Evolutionary conservation across 352 stramenopile genomes (phyloP).

Genomic region (Sclerospora graminicola): DNA sequence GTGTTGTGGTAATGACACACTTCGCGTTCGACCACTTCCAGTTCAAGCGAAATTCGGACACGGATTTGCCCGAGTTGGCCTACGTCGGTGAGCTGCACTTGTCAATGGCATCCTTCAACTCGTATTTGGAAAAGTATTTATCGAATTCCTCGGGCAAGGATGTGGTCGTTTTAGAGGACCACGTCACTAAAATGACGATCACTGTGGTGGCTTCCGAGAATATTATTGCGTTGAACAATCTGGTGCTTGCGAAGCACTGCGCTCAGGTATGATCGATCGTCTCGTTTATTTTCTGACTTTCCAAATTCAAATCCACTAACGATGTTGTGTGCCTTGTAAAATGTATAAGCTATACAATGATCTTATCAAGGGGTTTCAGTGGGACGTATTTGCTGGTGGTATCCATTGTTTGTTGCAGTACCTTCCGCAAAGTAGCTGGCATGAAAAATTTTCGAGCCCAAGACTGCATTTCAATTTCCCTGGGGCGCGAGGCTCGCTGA

Average conservation of each 20-base stretch:
- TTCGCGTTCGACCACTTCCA: conserved; percentile 77
- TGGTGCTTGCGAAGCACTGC: conserved; percentile 61
- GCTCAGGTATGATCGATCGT: conserved; percentile 29
- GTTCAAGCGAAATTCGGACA: conserved; percentile 37
- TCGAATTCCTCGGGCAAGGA: conserved; percentile 43
- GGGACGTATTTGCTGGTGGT: conserved; percentile 73
- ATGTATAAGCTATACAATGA: conserved; percentile 51
- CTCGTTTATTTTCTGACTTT: conserved; percentile 1
- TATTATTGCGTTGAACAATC: conserved; percentile 62
- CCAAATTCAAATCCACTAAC: not conserved
- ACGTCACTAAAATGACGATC: conserved; percentile 56
- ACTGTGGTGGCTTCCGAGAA: conserved; percentile 59
- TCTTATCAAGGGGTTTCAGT: conserved; percentile 76
- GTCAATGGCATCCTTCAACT: conserved; percentile 66
- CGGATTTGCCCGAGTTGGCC: conserved; percentile 43
- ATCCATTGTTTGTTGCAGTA: conserved; percentile 81
- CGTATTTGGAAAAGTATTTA: conserved; percentile 70
- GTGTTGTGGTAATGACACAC: conserved; percentile 53
- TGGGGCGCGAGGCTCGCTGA: conserved; percentile 42
- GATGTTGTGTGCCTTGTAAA: conserved; percentile 1
- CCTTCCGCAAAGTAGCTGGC: conserved; percentile 45
- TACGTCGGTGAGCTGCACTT: conserved; percentile 59
- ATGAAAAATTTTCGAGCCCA: conserved; percentile 56
- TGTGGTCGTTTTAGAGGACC: conserved; percentile 54
- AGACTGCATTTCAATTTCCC: conserved; percentile 74